Base-by-base conservation (phyloP, 2,329 filamentous ascomycete genomes). In the Coniochaeta ligniaria region DNA sequence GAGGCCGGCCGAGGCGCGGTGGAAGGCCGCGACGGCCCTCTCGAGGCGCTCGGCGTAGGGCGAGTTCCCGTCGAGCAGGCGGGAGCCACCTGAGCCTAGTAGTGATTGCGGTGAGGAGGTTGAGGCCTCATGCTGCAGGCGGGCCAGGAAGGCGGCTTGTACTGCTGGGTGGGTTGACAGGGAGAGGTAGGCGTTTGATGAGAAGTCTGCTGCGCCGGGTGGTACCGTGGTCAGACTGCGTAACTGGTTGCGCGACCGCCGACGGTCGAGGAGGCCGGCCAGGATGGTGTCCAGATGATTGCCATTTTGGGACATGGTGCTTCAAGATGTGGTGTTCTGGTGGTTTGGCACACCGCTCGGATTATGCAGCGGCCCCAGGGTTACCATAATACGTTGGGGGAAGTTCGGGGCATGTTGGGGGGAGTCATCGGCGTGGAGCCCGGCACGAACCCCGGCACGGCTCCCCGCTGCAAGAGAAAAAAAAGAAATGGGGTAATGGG, bases 121-220 rank as follows among this genome's bases (percentile, higher is more conserved):
- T 28, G 60, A 35, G 59, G 60, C 50, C 60, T 66, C 60, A 2
- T 62, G 62, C 24, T 72, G 66, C 12, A 80, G 64, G 0, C 71
- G 66, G 2, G 64, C 60, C 20, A 94, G 78, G 69, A 87, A 93
- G 8, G 84, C 87, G 69, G 86, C 81, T 73, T 89, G 87, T 8
- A 84, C 60, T 16, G 69, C 70, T 0, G 73, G 68, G 36, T 75
- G 70, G 2, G 69, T 71, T 0, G 90, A 87, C 6, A 93, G 87
- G 57, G 92, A 92, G 61, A 96, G 91, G 70, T 95, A 89, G 60
- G 84, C 84, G 71, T 92, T 88, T 69, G 91, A 93, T 24, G 88
- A 87, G 68, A 96, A 90, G 74, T 96, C 91, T 57, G 87, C 83
- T 24, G 84, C 88, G 22, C 81, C 85, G 1, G 88, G 81, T 0